phyloP scores from a whole-genome alignment of 768 basidiomycete species.

The Leccinellum albellum region DNA sequence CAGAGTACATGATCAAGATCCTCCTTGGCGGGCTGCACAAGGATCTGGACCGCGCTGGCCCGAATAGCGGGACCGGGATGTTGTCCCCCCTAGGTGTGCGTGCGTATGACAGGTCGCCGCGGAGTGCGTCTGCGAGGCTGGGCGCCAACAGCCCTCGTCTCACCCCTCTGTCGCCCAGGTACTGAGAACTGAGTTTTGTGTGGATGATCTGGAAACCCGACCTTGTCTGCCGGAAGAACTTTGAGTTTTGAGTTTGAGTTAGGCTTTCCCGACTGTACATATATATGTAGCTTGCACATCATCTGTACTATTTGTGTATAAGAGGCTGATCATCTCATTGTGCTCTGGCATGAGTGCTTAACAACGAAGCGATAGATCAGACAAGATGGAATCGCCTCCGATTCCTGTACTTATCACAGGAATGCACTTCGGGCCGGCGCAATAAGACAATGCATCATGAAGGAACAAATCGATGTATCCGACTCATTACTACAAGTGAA shows the following conservation, averaged over 20 bases:
- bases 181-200: constrained; percentile 11
- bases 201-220: background rate
- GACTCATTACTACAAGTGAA: too few relatives aligned
- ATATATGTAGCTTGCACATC: background rate
- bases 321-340: background rate
- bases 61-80: constrained; percentile 7
- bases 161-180: constrained; percentile 2
- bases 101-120: background rate
- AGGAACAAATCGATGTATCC: too few relatives aligned
- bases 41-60: constrained; percentile 13
- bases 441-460: too few relatives aligned
- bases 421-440: too few relatives aligned
- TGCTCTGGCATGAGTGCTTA: background rate
- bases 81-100: constrained; percentile 1
- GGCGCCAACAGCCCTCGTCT: constrained; percentile 14
- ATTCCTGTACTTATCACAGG: too few relatives aligned
- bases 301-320: background rate
- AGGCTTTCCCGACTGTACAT: background rate
- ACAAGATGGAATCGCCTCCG: too few relatives aligned
- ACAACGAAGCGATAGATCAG: background rate
- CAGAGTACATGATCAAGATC: constrained; percentile 35
- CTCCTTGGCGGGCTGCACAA: constrained; percentile 27
- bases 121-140: constrained; percentile 2
- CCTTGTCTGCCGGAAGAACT: background rate
- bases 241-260: background rate